Conservation (phyloP, 2,329 filamentous ascomycete genomes). For the Hymenoscyphus fructigenus region DNA sequence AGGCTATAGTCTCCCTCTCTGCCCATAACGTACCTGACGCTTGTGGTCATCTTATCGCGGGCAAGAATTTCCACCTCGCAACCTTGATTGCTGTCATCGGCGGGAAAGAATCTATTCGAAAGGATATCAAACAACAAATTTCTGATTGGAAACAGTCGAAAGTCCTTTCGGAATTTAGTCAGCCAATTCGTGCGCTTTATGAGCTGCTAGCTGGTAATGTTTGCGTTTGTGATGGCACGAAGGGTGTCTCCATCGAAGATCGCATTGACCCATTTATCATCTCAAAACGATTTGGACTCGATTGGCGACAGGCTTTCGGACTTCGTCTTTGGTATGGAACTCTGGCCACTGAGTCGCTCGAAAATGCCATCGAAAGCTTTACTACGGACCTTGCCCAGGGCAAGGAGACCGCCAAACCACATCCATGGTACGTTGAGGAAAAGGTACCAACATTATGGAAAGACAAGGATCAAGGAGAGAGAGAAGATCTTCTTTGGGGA, state of each 20-base stretch:
- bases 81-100: constrained; percentile 83
- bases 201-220: constrained; percentile 86
- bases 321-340: constrained; percentile 88
- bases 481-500: constrained; percentile 83
- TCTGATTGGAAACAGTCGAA: constrained; percentile 81
- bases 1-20: constrained; percentile 77
- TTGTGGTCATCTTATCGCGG: constrained; percentile 73
- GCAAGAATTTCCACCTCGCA: constrained; percentile 78
- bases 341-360: constrained; percentile 65
- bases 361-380: constrained; percentile 71
- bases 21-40: constrained; percentile 79
- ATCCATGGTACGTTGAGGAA: constrained; percentile 68
- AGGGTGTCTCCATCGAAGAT: constrained; percentile 72
- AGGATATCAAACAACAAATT: constrained; percentile 77
- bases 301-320: constrained; percentile 93
- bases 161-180: constrained; percentile 82
- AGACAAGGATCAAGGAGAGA: constrained; percentile 54
- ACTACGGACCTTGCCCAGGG: constrained; percentile 70
- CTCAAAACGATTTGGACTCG: constrained; percentile 77
- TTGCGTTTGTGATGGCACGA: constrained; percentile 77
- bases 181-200: constrained; percentile 82
- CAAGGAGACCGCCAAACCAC: constrained; percentile 66
- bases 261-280: constrained; percentile 77
- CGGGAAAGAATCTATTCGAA: constrained; percentile 64
- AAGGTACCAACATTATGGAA: constrained; percentile 59